A percentile compares a stretch with the other conserved stretches of the same genome.
Evolutionary conservation across 2,329 filamentous ascomycete species (phyloP).

Genomic region (Spiromastix sp.): DNA sequence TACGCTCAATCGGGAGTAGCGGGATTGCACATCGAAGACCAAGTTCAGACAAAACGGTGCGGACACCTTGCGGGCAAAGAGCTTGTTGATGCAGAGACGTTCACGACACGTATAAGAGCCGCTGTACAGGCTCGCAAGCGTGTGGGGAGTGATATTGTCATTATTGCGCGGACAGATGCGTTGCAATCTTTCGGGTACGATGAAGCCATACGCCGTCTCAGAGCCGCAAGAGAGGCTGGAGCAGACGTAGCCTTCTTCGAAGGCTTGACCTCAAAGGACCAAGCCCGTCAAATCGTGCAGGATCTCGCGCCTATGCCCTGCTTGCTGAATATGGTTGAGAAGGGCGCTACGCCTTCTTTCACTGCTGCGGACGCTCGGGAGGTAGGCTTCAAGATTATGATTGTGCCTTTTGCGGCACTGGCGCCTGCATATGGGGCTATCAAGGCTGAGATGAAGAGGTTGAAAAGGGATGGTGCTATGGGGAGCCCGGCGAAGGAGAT

Average conservation of each 20-base stretch:
- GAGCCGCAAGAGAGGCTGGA: conserved; percentile 19
- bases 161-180: conserved; percentile 36
- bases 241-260: conserved; percentile 25
- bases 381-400: conserved; percentile 25
- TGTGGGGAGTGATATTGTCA: conserved; percentile 29
- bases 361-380: conserved; percentile 19
- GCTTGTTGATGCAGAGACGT: conserved; percentile 26
- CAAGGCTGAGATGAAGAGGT: conserved; percentile 11
- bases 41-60: conserved; percentile 37
- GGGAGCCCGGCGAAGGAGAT: conserved; percentile 4
- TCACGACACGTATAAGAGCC: conserved; percentile 27
- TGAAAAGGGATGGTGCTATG: conserved; percentile 19
- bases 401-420: conserved; percentile 22
- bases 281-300: conserved; percentile 16
- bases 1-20: conserved; percentile 46
- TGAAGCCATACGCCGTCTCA: conserved; percentile 21
- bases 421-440: conserved; percentile 17
- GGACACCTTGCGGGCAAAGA: conserved; percentile 32
- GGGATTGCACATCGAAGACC: conserved; percentile 48
- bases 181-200: conserved; percentile 30
- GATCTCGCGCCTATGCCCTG: conserved; percentile 20
- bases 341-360: conserved; percentile 21
- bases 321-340: conserved; percentile 26
- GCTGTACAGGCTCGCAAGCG: conserved; percentile 25
- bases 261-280: conserved; percentile 18